Conservation (phyloP, 129 eudicot species). For the Chrysanthemum seticuspe region DNA sequence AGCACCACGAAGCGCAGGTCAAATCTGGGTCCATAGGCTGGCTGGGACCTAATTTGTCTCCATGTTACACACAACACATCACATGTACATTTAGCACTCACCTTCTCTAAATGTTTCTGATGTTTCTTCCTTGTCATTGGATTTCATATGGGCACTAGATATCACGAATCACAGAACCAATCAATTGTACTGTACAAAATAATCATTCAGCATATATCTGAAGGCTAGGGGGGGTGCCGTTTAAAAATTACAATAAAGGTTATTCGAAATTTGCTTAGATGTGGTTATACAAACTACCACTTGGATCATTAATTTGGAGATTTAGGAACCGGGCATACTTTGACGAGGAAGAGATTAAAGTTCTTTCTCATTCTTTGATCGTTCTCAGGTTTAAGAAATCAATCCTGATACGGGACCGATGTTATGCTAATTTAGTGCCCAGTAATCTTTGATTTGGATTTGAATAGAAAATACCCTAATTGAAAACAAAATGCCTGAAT, state of each 20-base stretch:
- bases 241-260: neutral
- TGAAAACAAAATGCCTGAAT: too few species aligned
- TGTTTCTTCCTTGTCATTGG: neutral
- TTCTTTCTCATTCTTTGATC: too few species aligned
- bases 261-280: neutral
- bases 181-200: neutral
- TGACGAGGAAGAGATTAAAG: too few species aligned
- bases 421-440: too few species aligned
- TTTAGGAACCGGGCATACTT: too few species aligned
- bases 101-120: neutral
- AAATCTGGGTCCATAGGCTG: neutral
- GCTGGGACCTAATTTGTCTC: neutral
- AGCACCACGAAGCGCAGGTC: neutral
- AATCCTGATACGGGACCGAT: too few species aligned
- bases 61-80: slow-evolving; percentile 4
- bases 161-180: neutral
- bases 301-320: too few species aligned
- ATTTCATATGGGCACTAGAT: neutral
- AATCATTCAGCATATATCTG: neutral
- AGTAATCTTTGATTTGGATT: too few species aligned
- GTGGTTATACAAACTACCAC: too few species aligned
- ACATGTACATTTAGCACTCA: neutral
- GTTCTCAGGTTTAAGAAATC: too few species aligned
- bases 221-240: neutral
- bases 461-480: too few species aligned